Evolutionary conservation across 1,139 yeast genomes (phyloP), one percentile per base, ranked within the genome.

Genomic region (Hanseniaspora sp.): DNA sequence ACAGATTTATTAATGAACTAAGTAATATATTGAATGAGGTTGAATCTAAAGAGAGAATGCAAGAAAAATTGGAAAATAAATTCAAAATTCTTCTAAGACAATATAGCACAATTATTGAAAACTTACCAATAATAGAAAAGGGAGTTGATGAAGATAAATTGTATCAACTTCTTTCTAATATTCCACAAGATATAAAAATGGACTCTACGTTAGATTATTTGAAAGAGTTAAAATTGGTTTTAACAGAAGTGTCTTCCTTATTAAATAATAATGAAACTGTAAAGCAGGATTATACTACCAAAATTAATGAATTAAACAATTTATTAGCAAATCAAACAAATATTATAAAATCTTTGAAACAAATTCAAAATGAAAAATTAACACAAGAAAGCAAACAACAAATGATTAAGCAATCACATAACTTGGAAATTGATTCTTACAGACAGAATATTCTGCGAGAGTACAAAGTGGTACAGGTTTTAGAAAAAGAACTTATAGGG

Each of bases 391-490:
- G 7, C n/a, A 47, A 51, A 35, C 17, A 44, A 4, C 41, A 38
- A 11, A 17, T 51, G 29, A 15, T n/a, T 9, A 39, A 45, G 18
- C 46, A 51, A 34, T 29, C 54, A 2, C 43, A 37, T 2, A 6
- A 12, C 5, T 17, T 44, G 3, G 48, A 51, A 37, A 45, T 37
- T 30, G 49, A 44, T 1, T 35, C 54, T 0, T 23, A 38, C 23
- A 39, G 28, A 7, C 31, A 45, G 17, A 35, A 38, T 38, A 51
- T 51, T 15, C 34, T 51, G 1, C 38, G 46, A n/a, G 48, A 51
- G 29, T 51, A 51, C 23, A 31, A n/a, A 7, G 3, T 38, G 11
- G 39, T 51, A 34, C 39, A 33, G 31, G 6, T 28, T 3, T 28
- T 51, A 1, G 54, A 51, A 35, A 41, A 33, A 30, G 48, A 51